These are phyloP conservation scores for Colletotrichum tanaceti DNA, from an alignment of 2,329 filamentous ascomycete genomes.

Conservation along the genomic window DNA sequence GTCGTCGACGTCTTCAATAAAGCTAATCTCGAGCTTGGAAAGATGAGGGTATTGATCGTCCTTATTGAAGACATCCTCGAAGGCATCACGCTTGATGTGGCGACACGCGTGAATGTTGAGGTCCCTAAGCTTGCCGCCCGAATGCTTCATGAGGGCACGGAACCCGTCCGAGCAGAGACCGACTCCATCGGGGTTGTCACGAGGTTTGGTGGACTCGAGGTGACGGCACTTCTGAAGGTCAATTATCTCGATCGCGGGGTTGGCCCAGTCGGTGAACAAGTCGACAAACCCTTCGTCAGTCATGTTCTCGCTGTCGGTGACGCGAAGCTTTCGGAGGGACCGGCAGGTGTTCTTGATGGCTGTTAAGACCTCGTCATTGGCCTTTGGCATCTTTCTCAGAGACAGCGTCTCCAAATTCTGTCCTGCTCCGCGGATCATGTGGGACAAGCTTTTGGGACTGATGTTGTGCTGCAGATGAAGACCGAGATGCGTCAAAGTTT, in stretches of 20 bases:
- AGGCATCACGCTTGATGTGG: slow-evolving; percentile 78
- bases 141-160: slow-evolving; percentile 85
- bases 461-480: slow-evolving; percentile 73
- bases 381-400: slow-evolving; percentile 73
- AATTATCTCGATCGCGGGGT: slow-evolving; percentile 74
- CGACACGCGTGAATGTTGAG: slow-evolving; percentile 88
- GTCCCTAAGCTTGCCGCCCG: slow-evolving; percentile 71
- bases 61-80: slow-evolving; percentile 77
- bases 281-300: slow-evolving; percentile 79
- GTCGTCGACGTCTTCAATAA: slow-evolving; percentile 76
- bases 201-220: slow-evolving; percentile 76
- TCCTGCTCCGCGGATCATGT: slow-evolving; percentile 73
- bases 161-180: slow-evolving; percentile 84
- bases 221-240: slow-evolving; percentile 84
- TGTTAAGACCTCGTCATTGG: slow-evolving; percentile 76
- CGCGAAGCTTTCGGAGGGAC: slow-evolving; percentile 78
- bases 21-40: slow-evolving; percentile 79
- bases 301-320: slow-evolving; percentile 80
- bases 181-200: slow-evolving; percentile 71
- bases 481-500: slow-evolving; percentile 78
- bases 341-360: slow-evolving; percentile 77
- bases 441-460: slow-evolving; percentile 66
- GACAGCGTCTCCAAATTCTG: slow-evolving; percentile 79
- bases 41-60: slow-evolving; percentile 74
- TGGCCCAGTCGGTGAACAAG: slow-evolving; percentile 82